Base-by-base conservation (phyloP, 1,284 basidiomycete species). In the Sporisorium exsertum region DNA sequence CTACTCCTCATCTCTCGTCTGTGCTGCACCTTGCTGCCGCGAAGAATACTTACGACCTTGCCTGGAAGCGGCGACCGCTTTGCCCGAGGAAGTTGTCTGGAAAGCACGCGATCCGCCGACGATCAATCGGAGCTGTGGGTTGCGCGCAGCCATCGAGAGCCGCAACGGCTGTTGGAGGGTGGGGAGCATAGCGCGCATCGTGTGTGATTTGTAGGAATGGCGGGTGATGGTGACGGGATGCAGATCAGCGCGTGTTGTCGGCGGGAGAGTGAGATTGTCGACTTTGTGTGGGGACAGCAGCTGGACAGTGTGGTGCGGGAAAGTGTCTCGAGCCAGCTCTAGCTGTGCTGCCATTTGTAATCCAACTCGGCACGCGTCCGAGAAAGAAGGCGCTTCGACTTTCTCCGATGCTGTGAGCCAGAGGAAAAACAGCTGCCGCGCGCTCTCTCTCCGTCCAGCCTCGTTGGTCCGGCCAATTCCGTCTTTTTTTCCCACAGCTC, bases 81-180 rank as follows among this genome's bases (percentile, higher is more conserved):
- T 65, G 50, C 64, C 57, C 20, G 61, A 52, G 27, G 43, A 33
- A 24, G 64, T 67, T 16, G 79, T 69, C 57, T 72, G 71, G 74
- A 81, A 81, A 10, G 75, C 65, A 18, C 79, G 67, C 47, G 74
- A 73, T 29, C 79, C 79, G 24, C 65, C 69, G 9, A 72, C 75
- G 67, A 81, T 81, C 56, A 81, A 49, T 42, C 79, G 66, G 9
- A 81, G 66, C 49, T 79, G 78, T 13, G 79, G 79, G 68, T 72
- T 77, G 53, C 67, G 63, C 22, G 77, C 79, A 22, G 64, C 59
- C 55, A 69, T 63, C 45, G 69, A 74, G 49, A 81, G 77, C 70
- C 71, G 64, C 62, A 81, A 74, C 24, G 72, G 72, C 69, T 78
- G 72, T 35, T 72, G 63, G 20, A 77, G 66, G 22, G 75, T 55